Base-by-base conservation (phyloP, 148 eudicot genomes). In the Rhododendron simsii region DNA sequence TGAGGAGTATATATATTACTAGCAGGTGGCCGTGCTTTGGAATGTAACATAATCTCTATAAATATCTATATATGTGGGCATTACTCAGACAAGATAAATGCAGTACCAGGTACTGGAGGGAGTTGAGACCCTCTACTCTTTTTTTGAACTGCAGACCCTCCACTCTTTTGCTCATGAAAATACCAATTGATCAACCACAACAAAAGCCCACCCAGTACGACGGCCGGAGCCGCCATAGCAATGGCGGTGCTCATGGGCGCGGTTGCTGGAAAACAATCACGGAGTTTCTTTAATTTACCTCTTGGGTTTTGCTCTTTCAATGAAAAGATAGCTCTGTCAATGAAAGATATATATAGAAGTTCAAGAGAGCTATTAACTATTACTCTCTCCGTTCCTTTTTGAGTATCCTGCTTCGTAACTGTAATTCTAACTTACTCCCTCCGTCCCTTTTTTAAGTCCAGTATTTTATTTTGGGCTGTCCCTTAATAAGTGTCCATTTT, bases 91-190 rank as follows among this genome's bases (percentile, higher is more conserved):
- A 23, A 63, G 71, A 63, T 63, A 63, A 63, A 63, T 23, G 30
- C 71, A 23, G 51, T 65, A 94, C 98, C 91, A 30, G 97, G 98
- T 35, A 92, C 86, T 83, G 89, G 85, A 71, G 91, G 89, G 79
- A 91, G 88, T 75, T 83, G 69, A 55, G 61, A 55, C 7, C 0
- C 20, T 11, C 10, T 12, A 7, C 50, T 47, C 78, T 84, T 71
- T 1, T 86, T 41, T 41, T 41, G 45, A 41, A 41, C 8, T 41
- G 45, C 45, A 33, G 93, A 84, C 21, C 90, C 86, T 33, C 51
- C 69, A 39, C 55, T 85, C 78, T 84, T 71, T 1, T 86, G 85
- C 84, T 84, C 28, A 77, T 41, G 65, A 61, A 89, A 53, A 80
- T 73, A 91, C 0, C 67, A 85, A 83, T 81, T 90, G 18, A 90